Evolutionary conservation across 2,329 filamentous ascomycete genomes (phyloP).

Genomic region (Fusarium sp.): DNA sequence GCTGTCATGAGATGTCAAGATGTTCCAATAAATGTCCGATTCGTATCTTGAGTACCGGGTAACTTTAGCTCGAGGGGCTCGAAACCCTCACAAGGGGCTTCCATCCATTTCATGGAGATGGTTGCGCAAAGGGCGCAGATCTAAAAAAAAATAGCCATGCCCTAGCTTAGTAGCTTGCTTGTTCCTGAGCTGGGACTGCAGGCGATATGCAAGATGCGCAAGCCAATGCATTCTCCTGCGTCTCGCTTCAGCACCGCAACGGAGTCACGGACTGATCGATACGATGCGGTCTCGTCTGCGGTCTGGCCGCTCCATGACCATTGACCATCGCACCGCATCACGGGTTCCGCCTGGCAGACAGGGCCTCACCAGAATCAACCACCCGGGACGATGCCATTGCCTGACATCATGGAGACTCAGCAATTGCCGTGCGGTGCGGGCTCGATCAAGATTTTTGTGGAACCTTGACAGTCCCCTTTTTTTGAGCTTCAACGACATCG

Average conservation of each 20-base stretch:
- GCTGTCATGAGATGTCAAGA: constrained; percentile 13
- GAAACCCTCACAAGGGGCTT: not conserved
- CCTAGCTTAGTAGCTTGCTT: constrained; percentile 41
- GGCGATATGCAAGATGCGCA: constrained; percentile 39
- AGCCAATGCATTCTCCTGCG: constrained; percentile 46
- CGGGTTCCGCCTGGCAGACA: constrained; percentile 6
- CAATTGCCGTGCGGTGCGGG: constrained; percentile 6
- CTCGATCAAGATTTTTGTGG: constrained; percentile 29
- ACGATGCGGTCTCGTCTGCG: constrained; percentile 17
- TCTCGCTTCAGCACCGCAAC: constrained; percentile 46
- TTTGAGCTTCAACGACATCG: constrained; percentile 12
- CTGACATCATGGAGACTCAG: constrained; percentile 11
- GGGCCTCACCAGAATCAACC: not conserved
- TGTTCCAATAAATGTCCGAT: not conserved
- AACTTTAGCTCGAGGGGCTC: constrained; percentile 16
- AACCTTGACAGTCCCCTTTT: constrained; percentile 27
- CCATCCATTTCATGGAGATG: not conserved
- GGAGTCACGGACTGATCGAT: constrained; percentile 33
- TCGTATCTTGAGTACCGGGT: constrained; percentile 28
- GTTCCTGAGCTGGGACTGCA: constrained; percentile 43
- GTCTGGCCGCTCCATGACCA: constrained; percentile 3
- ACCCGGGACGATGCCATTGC: constrained; percentile 16
- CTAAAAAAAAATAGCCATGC: constrained; percentile 24
- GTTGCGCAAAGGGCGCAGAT: constrained; percentile 29
- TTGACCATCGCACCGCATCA: not conserved